These are phyloP conservation scores for Vavraia culicis DNA, from an alignment of 371 early-diverging fungal genomes.

Conservation along the genomic window DNA sequence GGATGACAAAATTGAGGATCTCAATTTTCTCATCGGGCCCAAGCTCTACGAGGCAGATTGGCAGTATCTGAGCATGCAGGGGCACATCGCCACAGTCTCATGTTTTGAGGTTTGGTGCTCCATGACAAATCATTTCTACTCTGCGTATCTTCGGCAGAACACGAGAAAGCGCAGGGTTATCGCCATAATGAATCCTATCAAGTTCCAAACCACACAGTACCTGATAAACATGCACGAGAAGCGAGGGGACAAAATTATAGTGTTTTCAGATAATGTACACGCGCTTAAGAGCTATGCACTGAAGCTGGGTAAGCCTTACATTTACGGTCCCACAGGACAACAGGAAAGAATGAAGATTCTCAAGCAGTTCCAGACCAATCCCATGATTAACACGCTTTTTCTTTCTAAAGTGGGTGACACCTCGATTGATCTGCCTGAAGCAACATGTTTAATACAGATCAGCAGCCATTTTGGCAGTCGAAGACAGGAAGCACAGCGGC, in stretches of 20 bases:
- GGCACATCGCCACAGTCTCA: constrained; percentile 85
- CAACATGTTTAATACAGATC: constrained; percentile 89
- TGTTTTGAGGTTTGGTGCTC: constrained; percentile 98
- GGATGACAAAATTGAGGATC: constrained; percentile 91
- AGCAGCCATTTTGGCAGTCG: constrained; percentile 93
- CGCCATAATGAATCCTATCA: constrained; percentile 89
- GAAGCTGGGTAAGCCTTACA: constrained; percentile 66
- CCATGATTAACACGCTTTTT: constrained; percentile 75
- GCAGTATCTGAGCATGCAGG: constrained; percentile 84
- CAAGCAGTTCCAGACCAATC: constrained; percentile 77
- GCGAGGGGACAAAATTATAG: constrained; percentile 93
- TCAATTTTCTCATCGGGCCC: constrained; percentile 96
- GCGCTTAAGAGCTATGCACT: constrained; percentile 79
- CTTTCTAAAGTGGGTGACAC: constrained; percentile 97
- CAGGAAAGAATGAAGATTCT: constrained; percentile 79
- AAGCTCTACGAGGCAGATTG: constrained; percentile 99
- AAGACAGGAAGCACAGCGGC: constrained; percentile 93
- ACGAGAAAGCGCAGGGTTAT: constrained; percentile 53
- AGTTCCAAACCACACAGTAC: constrained; percentile 87
- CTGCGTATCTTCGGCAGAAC: constrained; percentile 55
- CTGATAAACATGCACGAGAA: constrained; percentile 75
- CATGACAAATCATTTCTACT: constrained; percentile 90
- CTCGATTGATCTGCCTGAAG: constrained; percentile 94
- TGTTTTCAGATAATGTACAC: constrained; percentile 93
- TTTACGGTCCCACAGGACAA: constrained; percentile 82